A percentile compares a stretch with the other conserved stretches of the same genome.
These are phyloP conservation scores for Akanthomyces uredinophilus DNA, from an alignment of 2,329 filamentous ascomycete species.

Conservation along the genomic window DNA sequence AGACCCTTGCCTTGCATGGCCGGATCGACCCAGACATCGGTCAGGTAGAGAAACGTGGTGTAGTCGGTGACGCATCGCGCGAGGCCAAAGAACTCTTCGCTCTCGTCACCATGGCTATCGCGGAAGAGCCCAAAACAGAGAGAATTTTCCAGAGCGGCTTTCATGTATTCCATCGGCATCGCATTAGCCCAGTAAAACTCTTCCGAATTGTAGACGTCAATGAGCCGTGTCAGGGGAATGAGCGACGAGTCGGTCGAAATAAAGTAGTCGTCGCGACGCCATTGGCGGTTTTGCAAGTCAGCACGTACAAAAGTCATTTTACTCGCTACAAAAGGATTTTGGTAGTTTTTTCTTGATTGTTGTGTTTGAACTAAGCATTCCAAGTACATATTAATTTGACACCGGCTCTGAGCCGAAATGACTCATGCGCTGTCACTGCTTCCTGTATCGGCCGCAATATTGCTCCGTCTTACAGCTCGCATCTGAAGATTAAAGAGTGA, in stretches of 20 bases:
- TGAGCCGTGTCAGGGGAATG: conserved; percentile 44
- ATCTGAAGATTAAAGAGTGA: background rate
- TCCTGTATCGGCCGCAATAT: background rate
- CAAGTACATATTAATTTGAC: background rate
- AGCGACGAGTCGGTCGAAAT: conserved; percentile 50
- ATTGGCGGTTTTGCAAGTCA: conserved; percentile 12
- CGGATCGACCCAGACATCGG: conserved; percentile 57
- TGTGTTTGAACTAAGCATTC: background rate
- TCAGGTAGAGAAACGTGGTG: conserved; percentile 56
- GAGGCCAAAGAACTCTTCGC: conserved; percentile 25
- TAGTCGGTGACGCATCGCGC: conserved; percentile 57
- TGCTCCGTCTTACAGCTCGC: too few relatives aligned
- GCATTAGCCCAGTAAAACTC: conserved; percentile 52
- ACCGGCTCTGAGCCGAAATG: conserved; percentile 2
- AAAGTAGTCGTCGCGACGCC: conserved; percentile 35
- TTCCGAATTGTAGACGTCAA: conserved; percentile 43
- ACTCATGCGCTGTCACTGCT: background rate
- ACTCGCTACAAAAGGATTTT: background rate
- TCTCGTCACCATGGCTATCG: background rate
- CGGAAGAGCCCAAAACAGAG: conserved; percentile 53
- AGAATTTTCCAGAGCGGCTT: conserved; percentile 45
- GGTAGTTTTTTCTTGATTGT: background rate
- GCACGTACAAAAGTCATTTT: background rate
- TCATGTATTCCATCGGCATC: conserved; percentile 38
- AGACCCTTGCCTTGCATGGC: conserved; percentile 52